These are phyloP conservation scores for Mortierella sp. DNA, from an alignment of 371 early-diverging fungal species.

Conservation along the genomic window DNA sequence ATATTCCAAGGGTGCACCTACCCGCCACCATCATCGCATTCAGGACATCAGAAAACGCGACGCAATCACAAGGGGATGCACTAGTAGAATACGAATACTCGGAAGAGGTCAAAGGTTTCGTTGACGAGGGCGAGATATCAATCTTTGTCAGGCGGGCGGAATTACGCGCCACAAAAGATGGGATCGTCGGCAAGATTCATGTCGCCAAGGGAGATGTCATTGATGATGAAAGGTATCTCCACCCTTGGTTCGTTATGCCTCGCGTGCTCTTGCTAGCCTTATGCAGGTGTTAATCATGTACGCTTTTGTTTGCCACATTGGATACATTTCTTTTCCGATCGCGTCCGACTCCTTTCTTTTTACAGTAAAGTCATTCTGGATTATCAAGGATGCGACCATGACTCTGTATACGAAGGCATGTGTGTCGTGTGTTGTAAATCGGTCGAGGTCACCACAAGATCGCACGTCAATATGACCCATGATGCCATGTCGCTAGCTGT, in stretches of 20 bases:
- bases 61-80: slow-evolving; percentile 23
- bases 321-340: neutral
- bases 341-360: neutral
- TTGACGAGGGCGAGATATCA: slow-evolving; percentile 33
- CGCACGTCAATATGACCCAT: slow-evolving; percentile 82
- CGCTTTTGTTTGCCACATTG: no score
- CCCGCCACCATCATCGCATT: slow-evolving; percentile 50
- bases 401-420: slow-evolving; percentile 82
- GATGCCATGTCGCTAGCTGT: slow-evolving; percentile 80
- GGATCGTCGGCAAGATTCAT: slow-evolving; percentile 14
- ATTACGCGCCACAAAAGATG: slow-evolving; percentile 30
- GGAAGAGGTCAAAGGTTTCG: slow-evolving; percentile 35
- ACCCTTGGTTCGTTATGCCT: neutral
- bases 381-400: slow-evolving; percentile 76
- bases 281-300: neutral
- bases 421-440: slow-evolving; percentile 84
- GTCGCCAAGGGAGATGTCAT: slow-evolving; percentile 35
- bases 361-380: slow-evolving; percentile 49
- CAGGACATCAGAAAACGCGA: slow-evolving; percentile 19
- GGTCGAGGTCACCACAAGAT: slow-evolving; percentile 29
- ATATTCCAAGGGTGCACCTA: slow-evolving; percentile 34
- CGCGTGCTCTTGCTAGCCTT: no score
- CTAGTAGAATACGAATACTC: slow-evolving; percentile 44
- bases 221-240: slow-evolving; percentile 18
- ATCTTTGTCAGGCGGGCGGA: slow-evolving; percentile 22